These are phyloP conservation scores for Thymus quinquecostatus DNA, from an alignment of 257 asterid species.

Conservation along the genomic window DNA sequence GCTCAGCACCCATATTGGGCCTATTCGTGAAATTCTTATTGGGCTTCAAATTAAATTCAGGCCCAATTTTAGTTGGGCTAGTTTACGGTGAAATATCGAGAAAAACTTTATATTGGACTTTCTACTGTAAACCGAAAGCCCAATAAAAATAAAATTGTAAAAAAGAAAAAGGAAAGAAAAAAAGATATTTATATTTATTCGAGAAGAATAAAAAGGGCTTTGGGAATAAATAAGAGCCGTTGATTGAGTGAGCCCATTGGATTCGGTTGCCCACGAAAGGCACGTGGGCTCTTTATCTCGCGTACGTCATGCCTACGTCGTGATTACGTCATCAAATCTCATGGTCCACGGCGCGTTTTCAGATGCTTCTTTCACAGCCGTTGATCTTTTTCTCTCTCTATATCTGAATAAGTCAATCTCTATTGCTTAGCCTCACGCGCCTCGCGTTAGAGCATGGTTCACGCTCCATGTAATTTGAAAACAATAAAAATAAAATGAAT, in stretches of 20 bases:
- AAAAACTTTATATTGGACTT: no score
- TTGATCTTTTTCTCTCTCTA: background rate
- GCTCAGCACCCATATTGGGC: no score
- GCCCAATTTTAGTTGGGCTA: no score
- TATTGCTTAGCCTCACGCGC: background rate
- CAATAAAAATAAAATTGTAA: no score
- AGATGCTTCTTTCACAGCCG: slow-evolving; percentile 18
- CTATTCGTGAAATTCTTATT: no score
- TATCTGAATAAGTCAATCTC: background rate
- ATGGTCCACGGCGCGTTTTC: background rate
- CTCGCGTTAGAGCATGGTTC: background rate
- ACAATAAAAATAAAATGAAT: no score
- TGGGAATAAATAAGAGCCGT: background rate
- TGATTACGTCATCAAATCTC: slow-evolving; percentile 22
- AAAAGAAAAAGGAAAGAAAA: no score
- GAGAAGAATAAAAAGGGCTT: background rate
- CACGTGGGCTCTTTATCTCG: background rate
- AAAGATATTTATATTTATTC: no score
- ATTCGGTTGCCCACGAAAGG: background rate
- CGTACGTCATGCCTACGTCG: slow-evolving; percentile 27
- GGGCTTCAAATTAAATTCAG: no score
- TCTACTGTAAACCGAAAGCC: no score
- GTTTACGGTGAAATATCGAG: no score
- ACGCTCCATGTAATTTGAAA: background rate
- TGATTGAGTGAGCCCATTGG: background rate